Base-by-base conservation (phyloP, 1,139 yeast species). In the Waltiozyma solani region DNA sequence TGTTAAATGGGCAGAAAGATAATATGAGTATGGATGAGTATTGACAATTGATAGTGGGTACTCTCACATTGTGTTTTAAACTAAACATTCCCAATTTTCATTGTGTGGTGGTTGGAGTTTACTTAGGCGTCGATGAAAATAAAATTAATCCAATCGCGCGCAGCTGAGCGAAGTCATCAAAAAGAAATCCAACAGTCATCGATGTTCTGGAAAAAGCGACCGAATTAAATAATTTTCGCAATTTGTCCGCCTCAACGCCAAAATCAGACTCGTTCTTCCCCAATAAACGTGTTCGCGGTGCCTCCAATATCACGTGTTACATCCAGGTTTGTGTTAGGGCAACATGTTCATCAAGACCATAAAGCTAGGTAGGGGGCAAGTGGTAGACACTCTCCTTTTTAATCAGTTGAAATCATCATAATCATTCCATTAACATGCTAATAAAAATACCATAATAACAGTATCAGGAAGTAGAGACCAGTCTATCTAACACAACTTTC, bases 401-500 rank as follows among this genome's bases (percentile, higher is more conserved):
- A n/a, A n/a, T 24, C 5, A 10, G 10, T 24, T 24, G n/a, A 24
- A 5, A 11, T 24, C 26, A 24, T 7, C 26, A 24, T n/a, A 24
- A 24, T 24, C n/a, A 26, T n/a, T 3, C 14, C 29, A 26, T 26
- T n/a, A 26, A 26, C 3, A 26, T 15, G 15, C 20, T n/a, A n/a
- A n/a, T n/a, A n/a, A n/a, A n/a, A n/a, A n/a, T n/a, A n/a, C n/a
- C n/a, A n/a, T n/a, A n/a, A n/a, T n/a, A n/a, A n/a, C n/a, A n/a
- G n/a, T n/a, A n/a, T n/a, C n/a, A n/a, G n/a, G n/a, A n/a, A n/a
- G n/a, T n/a, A n/a, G n/a, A n/a, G n/a, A n/a, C n/a, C n/a, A n/a
- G n/a, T n/a, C 25, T 42, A 63, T 19, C 67, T 50, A 17, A 63
- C 51, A 3, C 55, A 51, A 13, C 63, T 52, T 40, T 63, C 64